phyloP scores from a whole-genome alignment of 1,284 basidiomycete species.

The Malassezia equina region DNA sequence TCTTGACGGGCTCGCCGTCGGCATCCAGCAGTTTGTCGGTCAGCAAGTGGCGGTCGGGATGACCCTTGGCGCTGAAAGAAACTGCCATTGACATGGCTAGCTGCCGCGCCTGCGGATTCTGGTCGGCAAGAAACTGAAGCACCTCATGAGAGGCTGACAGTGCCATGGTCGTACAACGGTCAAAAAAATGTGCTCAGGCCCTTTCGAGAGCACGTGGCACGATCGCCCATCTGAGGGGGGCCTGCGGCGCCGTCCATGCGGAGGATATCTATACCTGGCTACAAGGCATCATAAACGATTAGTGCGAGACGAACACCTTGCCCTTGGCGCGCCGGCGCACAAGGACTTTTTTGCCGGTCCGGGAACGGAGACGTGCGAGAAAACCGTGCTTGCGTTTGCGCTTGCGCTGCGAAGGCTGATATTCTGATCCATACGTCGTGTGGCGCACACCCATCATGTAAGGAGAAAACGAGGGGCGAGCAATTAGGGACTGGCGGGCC shows the following conservation, averaged over 20 bases:
- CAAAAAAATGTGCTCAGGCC: neutral
- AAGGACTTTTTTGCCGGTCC: slow-evolving; percentile 60
- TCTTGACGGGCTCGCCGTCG: slow-evolving; percentile 26
- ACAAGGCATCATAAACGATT: neutral
- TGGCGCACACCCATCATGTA: slow-evolving; percentile 5
- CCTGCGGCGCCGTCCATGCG: neutral
- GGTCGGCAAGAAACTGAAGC: slow-evolving; percentile 71
- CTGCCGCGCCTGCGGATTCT: slow-evolving; percentile 74
- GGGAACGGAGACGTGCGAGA: slow-evolving; percentile 59
- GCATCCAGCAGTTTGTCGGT: slow-evolving; percentile 29
- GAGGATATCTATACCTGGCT: neutral
- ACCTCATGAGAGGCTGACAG: slow-evolving; percentile 54
- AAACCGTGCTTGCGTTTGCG: slow-evolving; percentile 82
- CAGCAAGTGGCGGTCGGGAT: slow-evolving; percentile 32
- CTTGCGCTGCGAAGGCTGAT: slow-evolving; percentile 77
- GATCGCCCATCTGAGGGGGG: neutral
- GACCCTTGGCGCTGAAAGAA: slow-evolving; percentile 34
- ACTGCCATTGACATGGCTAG: slow-evolving; percentile 74
- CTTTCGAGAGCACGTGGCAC: slow-evolving; percentile 1
- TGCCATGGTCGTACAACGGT: slow-evolving; percentile 8
- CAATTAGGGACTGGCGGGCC: slow-evolving; percentile 1
- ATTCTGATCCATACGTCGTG: slow-evolving; percentile 59
- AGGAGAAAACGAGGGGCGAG: neutral
- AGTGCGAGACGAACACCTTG: slow-evolving; percentile 25
- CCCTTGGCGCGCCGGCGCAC: slow-evolving; percentile 34